Evolutionary conservation across 345 rosid genomes (phyloP), one percentile per base, ranked within the genome.

Genomic region (Nephelium lappaceum): DNA sequence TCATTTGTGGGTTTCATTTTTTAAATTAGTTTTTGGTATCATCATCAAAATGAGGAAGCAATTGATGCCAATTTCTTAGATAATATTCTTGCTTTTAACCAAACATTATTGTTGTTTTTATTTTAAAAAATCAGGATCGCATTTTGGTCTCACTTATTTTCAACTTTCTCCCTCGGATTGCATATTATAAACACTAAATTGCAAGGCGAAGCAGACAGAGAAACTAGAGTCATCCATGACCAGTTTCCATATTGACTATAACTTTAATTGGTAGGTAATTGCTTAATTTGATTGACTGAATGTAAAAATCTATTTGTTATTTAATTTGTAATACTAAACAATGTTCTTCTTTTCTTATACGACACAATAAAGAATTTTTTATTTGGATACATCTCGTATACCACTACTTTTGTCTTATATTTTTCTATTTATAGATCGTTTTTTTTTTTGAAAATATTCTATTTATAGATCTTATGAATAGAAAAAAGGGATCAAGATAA

Each of bases 231-330:
- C 23, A 73, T 73, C 63, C 41, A 39, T 24, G 67, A 65, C 11
- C 6, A 69, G 24, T 27, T 71, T 71, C 71, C 75, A 60, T 69
- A 73, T 41, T 67, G 69, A 64, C 36, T 25, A 21, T 42, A 57
- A 11, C 49, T 8, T 31, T 31, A 31, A 31, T 64, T 55, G 39
- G 24, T 16, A 19, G 8, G 41, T 23, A 27, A 18, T 64, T 64
- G 49, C 16, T 49, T 49, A 11, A 49, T 49, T 11, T 49, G 55
- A 49, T 49, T 49, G 55, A 49, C 55, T 15, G 2, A 6, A 49
- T 5, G 18, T 12, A 49, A 16, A 49, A 14, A 49, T 49, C 55
- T 11, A 49, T 14, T 11, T 49, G 16, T 49, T 41, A 5, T 5
- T 41, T 3, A 5, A 41, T 5, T 41, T 41, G 24, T 31, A 31